These are phyloP conservation scores for Colletotrichum tamarilloi DNA, from an alignment of 2,329 filamentous ascomycete species.

Conservation along the genomic window DNA sequence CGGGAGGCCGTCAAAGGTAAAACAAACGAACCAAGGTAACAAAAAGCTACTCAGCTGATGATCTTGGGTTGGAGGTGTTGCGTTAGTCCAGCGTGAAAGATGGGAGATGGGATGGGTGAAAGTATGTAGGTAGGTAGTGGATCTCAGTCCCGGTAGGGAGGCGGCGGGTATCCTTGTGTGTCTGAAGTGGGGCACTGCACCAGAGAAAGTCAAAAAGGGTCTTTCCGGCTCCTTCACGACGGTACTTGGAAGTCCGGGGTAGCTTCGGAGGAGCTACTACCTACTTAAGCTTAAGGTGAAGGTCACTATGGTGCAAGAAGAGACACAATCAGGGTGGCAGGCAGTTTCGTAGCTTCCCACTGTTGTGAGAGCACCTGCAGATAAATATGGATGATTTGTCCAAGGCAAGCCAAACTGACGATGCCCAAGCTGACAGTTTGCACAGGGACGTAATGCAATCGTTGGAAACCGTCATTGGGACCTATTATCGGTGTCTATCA, in stretches of 20 bases:
- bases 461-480: not conserved
- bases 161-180: not conserved
- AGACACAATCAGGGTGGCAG: too few relatives aligned
- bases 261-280: not conserved
- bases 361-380: not conserved
- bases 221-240: not conserved
- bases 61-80: not conserved
- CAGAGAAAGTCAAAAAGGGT: not conserved
- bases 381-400: not conserved
- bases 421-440: not conserved
- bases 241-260: not conserved
- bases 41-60: not conserved
- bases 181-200: not conserved
- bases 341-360: not conserved
- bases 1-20: slow-evolving; percentile 15
- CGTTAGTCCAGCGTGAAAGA: not conserved
- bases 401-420: not conserved
- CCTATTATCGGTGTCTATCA: not conserved
- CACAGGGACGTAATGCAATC: not conserved
- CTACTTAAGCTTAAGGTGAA: not conserved
- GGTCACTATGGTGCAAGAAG: too few relatives aligned
- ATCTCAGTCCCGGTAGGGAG: not conserved
- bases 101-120: not conserved
- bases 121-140: not conserved
- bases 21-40: too few relatives aligned